Conservation (phyloP, 495 filamentous ascomycete genomes). For the Usnea hakonensis region DNA sequence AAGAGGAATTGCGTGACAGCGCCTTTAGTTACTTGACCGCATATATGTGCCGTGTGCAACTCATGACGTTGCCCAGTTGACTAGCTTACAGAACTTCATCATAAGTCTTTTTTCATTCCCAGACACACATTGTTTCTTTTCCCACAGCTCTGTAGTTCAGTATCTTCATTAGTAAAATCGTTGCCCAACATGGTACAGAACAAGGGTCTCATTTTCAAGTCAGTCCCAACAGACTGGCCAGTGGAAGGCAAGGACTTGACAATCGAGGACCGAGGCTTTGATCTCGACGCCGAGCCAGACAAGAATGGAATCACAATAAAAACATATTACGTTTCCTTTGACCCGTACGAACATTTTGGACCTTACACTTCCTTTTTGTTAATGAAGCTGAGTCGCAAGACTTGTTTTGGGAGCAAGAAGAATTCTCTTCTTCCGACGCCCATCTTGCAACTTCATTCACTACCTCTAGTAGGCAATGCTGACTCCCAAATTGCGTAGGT, state of each 20-base stretch:
- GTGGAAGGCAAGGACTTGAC: conserved; percentile 63
- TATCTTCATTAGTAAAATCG: background rate
- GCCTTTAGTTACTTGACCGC: too few species aligned
- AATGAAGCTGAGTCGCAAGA: too few species aligned
- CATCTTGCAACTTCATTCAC: too few species aligned
- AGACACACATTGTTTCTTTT: background rate
- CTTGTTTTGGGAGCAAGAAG: too few species aligned
- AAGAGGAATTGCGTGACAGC: background rate
- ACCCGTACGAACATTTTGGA: too few species aligned
- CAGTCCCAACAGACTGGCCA: conserved; percentile 59
- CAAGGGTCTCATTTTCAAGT: conserved; percentile 75
- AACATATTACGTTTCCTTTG: conserved; percentile 72
- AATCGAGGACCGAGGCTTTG: conserved; percentile 60
- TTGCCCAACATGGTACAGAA: conserved; percentile 42
- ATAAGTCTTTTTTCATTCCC: background rate
- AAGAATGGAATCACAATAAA: conserved; percentile 62
- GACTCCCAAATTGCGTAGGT: too few species aligned
- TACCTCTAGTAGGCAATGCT: too few species aligned
- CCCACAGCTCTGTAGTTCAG: background rate
- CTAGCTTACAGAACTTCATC: background rate
- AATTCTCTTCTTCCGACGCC: too few species aligned
- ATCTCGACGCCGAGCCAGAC: conserved; percentile 55
- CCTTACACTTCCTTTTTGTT: too few species aligned
- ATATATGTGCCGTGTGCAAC: too few species aligned
- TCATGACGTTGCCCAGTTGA: background rate